These are phyloP conservation scores for Talaromyces albobiverticillius DNA, from an alignment of 2,329 filamentous ascomycete species.

Conservation along the genomic window DNA sequence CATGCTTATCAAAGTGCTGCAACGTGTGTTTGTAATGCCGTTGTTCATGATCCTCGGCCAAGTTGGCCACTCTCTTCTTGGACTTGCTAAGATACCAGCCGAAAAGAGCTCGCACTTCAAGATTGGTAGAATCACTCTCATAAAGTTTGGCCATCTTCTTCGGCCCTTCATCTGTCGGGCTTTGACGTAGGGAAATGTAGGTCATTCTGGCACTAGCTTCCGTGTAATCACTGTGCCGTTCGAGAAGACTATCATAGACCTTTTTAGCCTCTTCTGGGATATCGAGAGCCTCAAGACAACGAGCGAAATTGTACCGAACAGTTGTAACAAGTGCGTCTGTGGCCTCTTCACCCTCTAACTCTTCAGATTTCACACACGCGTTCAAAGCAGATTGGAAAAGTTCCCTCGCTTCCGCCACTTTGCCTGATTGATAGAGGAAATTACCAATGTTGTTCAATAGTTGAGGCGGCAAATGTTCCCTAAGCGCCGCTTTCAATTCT, in stretches of 20 bases:
- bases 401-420: conserved; percentile 73
- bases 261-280: conserved; percentile 79
- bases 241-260: conserved; percentile 81
- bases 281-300: conserved; percentile 85
- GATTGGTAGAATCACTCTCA: conserved; percentile 75
- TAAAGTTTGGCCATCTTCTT: conserved; percentile 83
- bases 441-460: conserved; percentile 96
- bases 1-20: conserved; percentile 93
- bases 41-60: conserved; percentile 86
- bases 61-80: conserved; percentile 75
- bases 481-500: conserved; percentile 57
- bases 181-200: conserved; percentile 80
- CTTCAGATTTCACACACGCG: conserved; percentile 66
- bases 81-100: conserved; percentile 93
- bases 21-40: conserved; percentile 95
- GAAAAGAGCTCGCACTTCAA: conserved; percentile 89
- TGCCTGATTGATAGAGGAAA: conserved; percentile 87
- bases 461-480: conserved; percentile 80
- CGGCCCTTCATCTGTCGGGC: conserved; percentile 79
- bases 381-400: conserved; percentile 90
- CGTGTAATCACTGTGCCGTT: conserved; percentile 85
- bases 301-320: conserved; percentile 92
- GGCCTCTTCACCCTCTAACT: conserved; percentile 60
- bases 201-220: conserved; percentile 86
- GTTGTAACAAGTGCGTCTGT: conserved; percentile 91